phyloP scores from a whole-genome alignment of 1,284 basidiomycete species.

The Hypsizygus ulmarius region DNA sequence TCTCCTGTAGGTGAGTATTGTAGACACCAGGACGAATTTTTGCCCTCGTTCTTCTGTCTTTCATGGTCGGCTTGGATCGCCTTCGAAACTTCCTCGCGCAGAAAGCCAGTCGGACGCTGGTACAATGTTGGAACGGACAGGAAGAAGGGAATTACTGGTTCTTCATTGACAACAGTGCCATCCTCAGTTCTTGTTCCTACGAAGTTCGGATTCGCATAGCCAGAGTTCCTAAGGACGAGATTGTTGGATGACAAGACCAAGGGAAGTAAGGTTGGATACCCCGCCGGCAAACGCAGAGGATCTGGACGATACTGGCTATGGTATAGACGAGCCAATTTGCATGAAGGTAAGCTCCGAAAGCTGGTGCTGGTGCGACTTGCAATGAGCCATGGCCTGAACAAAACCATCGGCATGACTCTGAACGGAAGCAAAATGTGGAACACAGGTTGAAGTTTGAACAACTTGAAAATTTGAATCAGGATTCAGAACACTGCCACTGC shows the following conservation, averaged over 20 bases:
- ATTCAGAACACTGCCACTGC: too few relatives aligned
- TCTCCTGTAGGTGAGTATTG: constrained; percentile 12
- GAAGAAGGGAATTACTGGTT: constrained; percentile 26
- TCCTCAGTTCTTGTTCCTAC: constrained; percentile 23
- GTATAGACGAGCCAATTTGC: neutral
- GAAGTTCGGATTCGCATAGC: too few relatives aligned
- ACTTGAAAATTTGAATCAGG: too few relatives aligned
- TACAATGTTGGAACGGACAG: constrained; percentile 13
- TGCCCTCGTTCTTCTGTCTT: constrained; percentile 22
- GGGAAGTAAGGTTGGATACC: constrained; percentile 27
- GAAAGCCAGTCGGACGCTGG: constrained; percentile 25
- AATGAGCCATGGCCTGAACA: too few relatives aligned
- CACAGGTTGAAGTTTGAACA: too few relatives aligned
- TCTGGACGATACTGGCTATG: neutral
- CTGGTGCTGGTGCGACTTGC: too few relatives aligned
- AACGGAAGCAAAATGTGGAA: too few relatives aligned
- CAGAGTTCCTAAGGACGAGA: constrained; percentile 20
- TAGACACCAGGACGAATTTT: constrained; percentile 27
- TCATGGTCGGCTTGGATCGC: constrained; percentile 27
- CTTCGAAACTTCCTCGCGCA: constrained; percentile 26
- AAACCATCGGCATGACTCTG: too few relatives aligned
- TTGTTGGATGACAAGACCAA: constrained; percentile 29
- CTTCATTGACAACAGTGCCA: constrained; percentile 21
- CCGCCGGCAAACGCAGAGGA: constrained; percentile 17
- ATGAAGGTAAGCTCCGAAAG: neutral